Conservation (phyloP, 2,329 filamentous ascomycete species). For the Colletotrichum orbiculare region DNA sequence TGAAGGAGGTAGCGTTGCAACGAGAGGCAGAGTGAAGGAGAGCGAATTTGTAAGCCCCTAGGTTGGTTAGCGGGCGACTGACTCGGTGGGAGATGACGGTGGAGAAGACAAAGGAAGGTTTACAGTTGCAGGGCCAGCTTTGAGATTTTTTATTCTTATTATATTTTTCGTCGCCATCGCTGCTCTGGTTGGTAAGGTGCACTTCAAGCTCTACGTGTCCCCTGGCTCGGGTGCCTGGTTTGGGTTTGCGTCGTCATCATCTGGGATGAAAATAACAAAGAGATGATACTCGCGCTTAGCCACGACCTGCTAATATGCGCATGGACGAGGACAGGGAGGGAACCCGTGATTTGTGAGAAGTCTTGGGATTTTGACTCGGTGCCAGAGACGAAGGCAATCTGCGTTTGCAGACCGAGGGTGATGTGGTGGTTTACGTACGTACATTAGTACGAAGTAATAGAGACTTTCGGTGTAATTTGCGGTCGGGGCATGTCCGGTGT, state of each 20-base stretch:
- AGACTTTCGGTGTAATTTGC: conserved; percentile 4
- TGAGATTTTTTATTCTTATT: not conserved
- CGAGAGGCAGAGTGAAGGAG: not conserved
- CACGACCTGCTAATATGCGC: not conserved
- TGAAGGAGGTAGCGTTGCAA: conserved; percentile 20
- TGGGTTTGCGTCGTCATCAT: conserved; percentile 7
- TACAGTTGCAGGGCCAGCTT: conserved; percentile 5
- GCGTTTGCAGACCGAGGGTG: too few species aligned
- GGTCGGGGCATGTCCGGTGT: not conserved
- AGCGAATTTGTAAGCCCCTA: conserved; percentile 3
- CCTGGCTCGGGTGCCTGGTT: too few species aligned
- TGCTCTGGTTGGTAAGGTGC: too few species aligned
- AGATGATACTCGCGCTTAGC: not conserved
- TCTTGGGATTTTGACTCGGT: too few species aligned
- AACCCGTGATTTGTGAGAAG: too few species aligned
- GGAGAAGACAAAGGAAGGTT: conserved; percentile 5
- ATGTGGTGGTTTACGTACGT: too few species aligned
- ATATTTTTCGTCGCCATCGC: not conserved
- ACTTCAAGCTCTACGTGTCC: too few species aligned
- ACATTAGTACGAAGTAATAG: too few species aligned
- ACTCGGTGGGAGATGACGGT: conserved; percentile 33
- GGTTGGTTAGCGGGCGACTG: conserved; percentile 16
- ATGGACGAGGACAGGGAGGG: too few species aligned
- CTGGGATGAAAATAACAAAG: not conserved
- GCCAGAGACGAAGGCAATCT: too few species aligned